Conservation (phyloP, 2,329 filamentous ascomycete species). For the Hirsutella thompsonii region DNA sequence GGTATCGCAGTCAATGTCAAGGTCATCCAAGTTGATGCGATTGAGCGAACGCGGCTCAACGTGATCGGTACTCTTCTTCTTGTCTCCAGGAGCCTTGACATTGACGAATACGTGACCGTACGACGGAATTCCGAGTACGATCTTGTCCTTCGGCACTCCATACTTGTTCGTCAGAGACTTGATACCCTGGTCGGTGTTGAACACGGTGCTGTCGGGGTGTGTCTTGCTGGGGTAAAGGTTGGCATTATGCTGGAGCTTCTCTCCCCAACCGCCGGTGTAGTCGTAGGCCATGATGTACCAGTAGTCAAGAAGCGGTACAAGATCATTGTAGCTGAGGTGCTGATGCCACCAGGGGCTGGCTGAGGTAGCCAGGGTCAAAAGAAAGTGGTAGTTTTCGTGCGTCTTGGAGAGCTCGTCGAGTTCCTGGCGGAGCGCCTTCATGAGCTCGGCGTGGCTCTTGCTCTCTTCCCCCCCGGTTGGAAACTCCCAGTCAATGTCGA, state of each 20-base stretch:
- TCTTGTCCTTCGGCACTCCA: neutral
- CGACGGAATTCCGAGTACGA: neutral
- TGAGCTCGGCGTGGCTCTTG: neutral
- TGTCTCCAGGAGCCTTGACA: neutral
- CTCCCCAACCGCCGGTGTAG: neutral
- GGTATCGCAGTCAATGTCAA: neutral
- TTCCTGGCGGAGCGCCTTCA: neutral
- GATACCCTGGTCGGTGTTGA: neutral
- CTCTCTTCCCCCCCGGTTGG: neutral
- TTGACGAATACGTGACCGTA: neutral
- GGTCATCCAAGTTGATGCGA: neutral
- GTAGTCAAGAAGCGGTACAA: neutral
- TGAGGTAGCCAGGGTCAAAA: neutral
- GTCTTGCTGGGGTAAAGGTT: neutral
- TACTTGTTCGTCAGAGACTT: neutral
- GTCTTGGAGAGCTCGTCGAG: neutral
- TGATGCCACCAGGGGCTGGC: neutral
- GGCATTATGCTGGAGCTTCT: neutral
- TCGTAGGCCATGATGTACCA: constrained; percentile 1
- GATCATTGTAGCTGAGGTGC: neutral
- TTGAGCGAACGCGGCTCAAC: neutral
- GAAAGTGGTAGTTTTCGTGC: neutral
- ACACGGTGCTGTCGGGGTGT: neutral
- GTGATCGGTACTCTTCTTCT: neutral
- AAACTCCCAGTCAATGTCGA: constrained; percentile 1